Percentiles rank a stretch among this genome's conserved stretches.
phyloP scores from a whole-genome alignment of 2,329 filamentous ascomycete genomes.

The Zasmidium citrigriseum region DNA sequence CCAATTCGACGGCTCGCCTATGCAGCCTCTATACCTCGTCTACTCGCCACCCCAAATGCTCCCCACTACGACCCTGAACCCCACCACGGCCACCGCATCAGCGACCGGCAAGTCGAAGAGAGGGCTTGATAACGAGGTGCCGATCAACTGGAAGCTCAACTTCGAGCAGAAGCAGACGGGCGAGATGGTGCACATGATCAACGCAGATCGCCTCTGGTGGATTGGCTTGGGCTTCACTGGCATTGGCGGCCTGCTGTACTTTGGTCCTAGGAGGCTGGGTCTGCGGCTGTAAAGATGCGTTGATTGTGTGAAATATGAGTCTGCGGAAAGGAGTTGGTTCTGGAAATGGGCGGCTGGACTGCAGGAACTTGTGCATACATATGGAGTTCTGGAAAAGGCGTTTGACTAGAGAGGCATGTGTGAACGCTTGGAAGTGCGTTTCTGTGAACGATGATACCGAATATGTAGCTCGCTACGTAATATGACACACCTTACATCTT shows the following conservation, averaged over 20 bases:
- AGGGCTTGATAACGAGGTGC: slow-evolving; percentile 35
- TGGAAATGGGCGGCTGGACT: background rate
- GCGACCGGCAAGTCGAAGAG: slow-evolving; percentile 29
- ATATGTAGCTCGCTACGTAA: no score
- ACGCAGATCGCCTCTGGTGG: slow-evolving; percentile 53
- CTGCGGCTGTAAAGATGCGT: slow-evolving; percentile 21
- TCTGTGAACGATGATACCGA: background rate
- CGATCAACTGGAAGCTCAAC: slow-evolving; percentile 42
- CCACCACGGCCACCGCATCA: slow-evolving; percentile 44
- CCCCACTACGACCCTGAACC: slow-evolving; percentile 66
- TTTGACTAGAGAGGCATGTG: background rate
- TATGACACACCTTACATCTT: no score
- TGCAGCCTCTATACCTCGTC: slow-evolving; percentile 68
- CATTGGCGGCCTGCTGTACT: slow-evolving; percentile 51
- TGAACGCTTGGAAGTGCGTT: background rate
- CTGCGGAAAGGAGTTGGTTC: background rate
- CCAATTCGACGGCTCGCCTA: slow-evolving; percentile 62
- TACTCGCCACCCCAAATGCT: slow-evolving; percentile 68
- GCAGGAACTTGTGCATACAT: background rate
- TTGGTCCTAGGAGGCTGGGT: slow-evolving; percentile 40
- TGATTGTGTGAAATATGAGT: background rate
- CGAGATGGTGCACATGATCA: slow-evolving; percentile 38
- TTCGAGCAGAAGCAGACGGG: slow-evolving; percentile 24
- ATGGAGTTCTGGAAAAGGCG: background rate
- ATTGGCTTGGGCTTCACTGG: slow-evolving; percentile 51